Evolutionary conservation across 179 eudicot species (phyloP).

Genomic region (Sideroxylon spinosum): DNA sequence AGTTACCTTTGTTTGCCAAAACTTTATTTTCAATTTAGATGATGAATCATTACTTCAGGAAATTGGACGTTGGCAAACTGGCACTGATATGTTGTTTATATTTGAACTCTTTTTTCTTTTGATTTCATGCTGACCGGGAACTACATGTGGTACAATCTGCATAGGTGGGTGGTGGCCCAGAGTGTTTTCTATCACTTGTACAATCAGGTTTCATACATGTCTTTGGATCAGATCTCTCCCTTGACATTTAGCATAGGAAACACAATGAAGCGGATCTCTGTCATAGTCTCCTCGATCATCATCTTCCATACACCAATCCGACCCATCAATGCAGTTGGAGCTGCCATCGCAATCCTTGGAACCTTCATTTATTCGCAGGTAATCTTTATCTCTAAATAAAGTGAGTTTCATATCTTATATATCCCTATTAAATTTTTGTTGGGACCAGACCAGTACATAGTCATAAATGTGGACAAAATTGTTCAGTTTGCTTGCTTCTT

Average conservation of each 20-base stretch:
- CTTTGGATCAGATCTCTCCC: constrained; percentile 39
- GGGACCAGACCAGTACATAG: not conserved
- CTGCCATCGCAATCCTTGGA: constrained; percentile 36
- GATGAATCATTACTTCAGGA: too few relatives aligned
- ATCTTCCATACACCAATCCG: constrained; percentile 33
- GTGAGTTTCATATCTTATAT: not conserved
- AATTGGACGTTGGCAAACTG: too few relatives aligned
- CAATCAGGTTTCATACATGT: constrained; percentile 41
- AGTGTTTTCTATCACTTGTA: constrained; percentile 39
- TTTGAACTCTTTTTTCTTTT: constrained; percentile 30
- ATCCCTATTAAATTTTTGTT: not conserved
- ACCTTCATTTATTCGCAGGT: constrained; percentile 43
- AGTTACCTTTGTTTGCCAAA: not conserved
- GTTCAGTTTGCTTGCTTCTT: constrained; percentile 1
- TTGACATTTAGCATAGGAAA: constrained; percentile 42
- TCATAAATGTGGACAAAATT: not conserved
- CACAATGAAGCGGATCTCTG: constrained; percentile 41
- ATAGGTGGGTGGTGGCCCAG: constrained; percentile 39
- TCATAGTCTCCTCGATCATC: constrained; percentile 37
- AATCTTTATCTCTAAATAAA: not conserved
- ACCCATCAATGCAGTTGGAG: constrained; percentile 40
- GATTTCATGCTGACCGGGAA: constrained; percentile 2
- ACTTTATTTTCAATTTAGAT: not conserved
- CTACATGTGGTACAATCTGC: constrained; percentile 5
- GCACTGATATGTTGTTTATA: constrained; percentile 26